phyloP scores from a whole-genome alignment of 2,329 filamentous ascomycete genomes.

The Fusarium stilboides region DNA sequence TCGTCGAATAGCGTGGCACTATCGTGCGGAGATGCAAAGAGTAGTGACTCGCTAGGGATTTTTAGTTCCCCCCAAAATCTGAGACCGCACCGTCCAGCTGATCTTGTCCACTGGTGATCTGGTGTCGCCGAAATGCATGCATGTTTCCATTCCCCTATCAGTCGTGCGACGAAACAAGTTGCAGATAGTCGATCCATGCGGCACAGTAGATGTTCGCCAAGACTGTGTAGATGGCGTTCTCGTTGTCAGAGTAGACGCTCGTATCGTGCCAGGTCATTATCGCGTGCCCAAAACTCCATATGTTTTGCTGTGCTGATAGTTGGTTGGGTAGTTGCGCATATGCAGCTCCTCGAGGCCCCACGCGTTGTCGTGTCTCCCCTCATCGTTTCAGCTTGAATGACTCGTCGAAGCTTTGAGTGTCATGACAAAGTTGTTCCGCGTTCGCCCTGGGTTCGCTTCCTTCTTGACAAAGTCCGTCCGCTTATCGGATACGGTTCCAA shows the following conservation, averaged over 20 bases:
- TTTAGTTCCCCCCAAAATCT: constrained; percentile 45
- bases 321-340: constrained; percentile 50
- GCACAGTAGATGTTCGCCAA: constrained; percentile 25
- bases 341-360: constrained; percentile 38
- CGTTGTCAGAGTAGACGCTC: constrained; percentile 13
- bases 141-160: constrained; percentile 37
- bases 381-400: constrained; percentile 36
- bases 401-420: constrained; percentile 65
- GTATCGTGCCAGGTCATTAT: constrained; percentile 21
- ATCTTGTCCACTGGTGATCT: constrained; percentile 42
- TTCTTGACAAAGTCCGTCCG: constrained; percentile 68
- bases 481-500: constrained; percentile 30
- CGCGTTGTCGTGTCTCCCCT: constrained; percentile 32
- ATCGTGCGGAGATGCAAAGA: constrained; percentile 44
- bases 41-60: constrained; percentile 47
- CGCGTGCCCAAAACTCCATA: constrained; percentile 22
- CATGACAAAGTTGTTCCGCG: constrained; percentile 93
- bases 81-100: constrained; percentile 45
- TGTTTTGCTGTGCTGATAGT: constrained; percentile 24
- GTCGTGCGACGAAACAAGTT: constrained; percentile 37
- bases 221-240: constrained; percentile 29
- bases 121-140: constrained; percentile 42
- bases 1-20: constrained; percentile 42
- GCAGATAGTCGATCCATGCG: constrained; percentile 34
- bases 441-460: constrained; percentile 80